Conservation (phyloP, 345 rosid genomes). For the Erucastrum elatum region DNA sequence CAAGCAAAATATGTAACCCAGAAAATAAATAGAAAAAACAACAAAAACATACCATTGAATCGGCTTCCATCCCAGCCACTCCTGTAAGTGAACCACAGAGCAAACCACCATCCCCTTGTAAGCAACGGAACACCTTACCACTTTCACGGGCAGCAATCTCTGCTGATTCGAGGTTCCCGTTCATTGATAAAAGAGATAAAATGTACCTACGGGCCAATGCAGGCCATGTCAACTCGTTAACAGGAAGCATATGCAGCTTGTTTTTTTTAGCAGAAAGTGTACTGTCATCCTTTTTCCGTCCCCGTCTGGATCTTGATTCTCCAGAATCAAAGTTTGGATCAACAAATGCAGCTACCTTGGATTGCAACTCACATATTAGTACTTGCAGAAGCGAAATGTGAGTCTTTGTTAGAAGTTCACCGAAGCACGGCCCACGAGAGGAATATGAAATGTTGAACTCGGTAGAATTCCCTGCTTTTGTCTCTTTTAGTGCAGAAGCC, state of each 20-base stretch:
- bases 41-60: conserved; percentile 79
- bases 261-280: conserved; percentile 58
- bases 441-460: conserved; percentile 42
- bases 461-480: conserved; percentile 43
- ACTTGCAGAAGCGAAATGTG: conserved; percentile 69
- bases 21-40: conserved; percentile 10
- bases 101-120: conserved; percentile 98
- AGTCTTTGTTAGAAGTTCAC: conserved; percentile 58
- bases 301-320: conserved; percentile 73
- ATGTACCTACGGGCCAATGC: conserved; percentile 87
- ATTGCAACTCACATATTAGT: conserved; percentile 80
- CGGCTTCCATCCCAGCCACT: conserved; percentile 95
- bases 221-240: conserved; percentile 94
- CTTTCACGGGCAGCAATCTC: conserved; percentile 83
- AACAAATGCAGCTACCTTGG: conserved; percentile 85
- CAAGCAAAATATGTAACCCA: conserved; percentile 5
- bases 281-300: conserved; percentile 82
- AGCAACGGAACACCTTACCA: conserved; percentile 81
- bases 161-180: conserved; percentile 80
- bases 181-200: conserved; percentile 80
- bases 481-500: conserved; percentile 48
- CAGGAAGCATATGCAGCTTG: conserved; percentile 75
- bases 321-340: conserved; percentile 92
- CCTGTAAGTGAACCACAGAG: conserved; percentile 94
- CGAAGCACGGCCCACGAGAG: conserved; percentile 45